Base-by-base conservation (phyloP, 495 filamentous ascomycete genomes). In the Podospora conica region DNA sequence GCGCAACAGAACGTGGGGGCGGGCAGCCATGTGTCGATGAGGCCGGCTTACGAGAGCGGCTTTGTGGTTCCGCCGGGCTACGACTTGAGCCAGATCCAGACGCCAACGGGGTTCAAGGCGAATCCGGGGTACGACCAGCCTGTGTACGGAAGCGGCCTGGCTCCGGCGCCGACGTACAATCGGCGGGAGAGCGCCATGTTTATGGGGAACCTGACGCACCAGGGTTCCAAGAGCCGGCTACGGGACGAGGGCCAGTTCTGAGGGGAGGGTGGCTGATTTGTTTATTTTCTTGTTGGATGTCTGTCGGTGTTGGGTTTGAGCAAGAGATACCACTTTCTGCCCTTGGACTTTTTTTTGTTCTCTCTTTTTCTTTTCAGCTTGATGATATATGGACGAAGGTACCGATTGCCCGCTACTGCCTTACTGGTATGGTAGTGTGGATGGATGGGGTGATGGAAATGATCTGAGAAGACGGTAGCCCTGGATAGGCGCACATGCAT, bases 141-240 rank as follows among this genome's bases (percentile, higher is more conserved):
- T 12, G 64, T 73, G 61, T 82, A 80, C 56, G 75, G 77, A 68
- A 71, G 68, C 56, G 77, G 78, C 3, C 73, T 71, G 21, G 70
- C 76, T 1, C 70, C 75, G 18, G 76, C 77, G 2, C 73, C 75
- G 24, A 64, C 57, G 54, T 78, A 77, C 59, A 71, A 63, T 60
- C 74, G 79, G 31, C 74, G 81, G 53, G 80, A 83, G 68, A 83
- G 81, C 67, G 31, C 74, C 21, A 80, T 83, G 76, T 79, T 80
- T 58, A 79, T 81, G 78, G 77, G 76, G 21, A 78, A 72, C 9
- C 74, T 82, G 60, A 80, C 69, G 65, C 77, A 81, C 23, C 79
- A 80, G 68, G 71, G 74, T 27, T 79, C 77, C 5, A 82, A 77
- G 71, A 80, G 81, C 60, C 79, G 78, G 6, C 58, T 82, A 18